Base-by-base conservation (phyloP, 2,329 filamentous ascomycete genomes). In the Trematosphaeria pertusa region DNA sequence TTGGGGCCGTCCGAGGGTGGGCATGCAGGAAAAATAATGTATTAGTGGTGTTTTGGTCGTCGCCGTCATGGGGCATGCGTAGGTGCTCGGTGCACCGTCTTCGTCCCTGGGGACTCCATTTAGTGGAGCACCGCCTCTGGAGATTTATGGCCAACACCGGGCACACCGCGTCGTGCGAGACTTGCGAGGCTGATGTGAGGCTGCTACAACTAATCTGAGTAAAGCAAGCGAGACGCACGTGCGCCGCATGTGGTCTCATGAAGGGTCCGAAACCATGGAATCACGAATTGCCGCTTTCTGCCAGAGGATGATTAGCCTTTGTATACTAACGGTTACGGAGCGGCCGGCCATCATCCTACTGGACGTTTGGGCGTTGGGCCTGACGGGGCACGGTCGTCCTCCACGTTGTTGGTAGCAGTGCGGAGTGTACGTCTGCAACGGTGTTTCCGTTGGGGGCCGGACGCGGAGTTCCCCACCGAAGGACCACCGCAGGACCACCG, bases 121-220 rank as follows among this genome's bases (percentile, higher is more conserved):
- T n/a, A n/a, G n/a, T n/a, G n/a, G n/a, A n/a, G n/a, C n/a, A n/a
- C n/a, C n/a, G n/a, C n/a, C n/a, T n/a, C n/a, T n/a, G n/a, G n/a
- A n/a, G n/a, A n/a, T n/a, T n/a, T n/a, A n/a, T n/a, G n/a, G n/a
- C n/a, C n/a, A n/a, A n/a, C n/a, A n/a, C n/a, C n/a, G n/a, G n/a
- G n/a, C n/a, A n/a, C n/a, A n/a, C n/a, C n/a, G n/a, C n/a, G n/a
- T 28, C 14, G 8, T 17, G 37, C 21, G 30, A 24, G 18, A 10
- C 14, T 32, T 14, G 19, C 39, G 20, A 42, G 39, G 39, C 39
- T 34, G 26, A 42, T 32, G 39, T 24, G 39, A 42, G 39, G 18
- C 28, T 42, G 15, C 34, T 26, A 12, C 15, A 24, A 32, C 26
- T 12, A 30, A 26, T 34, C 18, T 24, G 18, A 34, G 19, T 18